phyloP scores from a whole-genome alignment of 768 basidiomycete species.

The Phylloporus arenicola region DNA sequence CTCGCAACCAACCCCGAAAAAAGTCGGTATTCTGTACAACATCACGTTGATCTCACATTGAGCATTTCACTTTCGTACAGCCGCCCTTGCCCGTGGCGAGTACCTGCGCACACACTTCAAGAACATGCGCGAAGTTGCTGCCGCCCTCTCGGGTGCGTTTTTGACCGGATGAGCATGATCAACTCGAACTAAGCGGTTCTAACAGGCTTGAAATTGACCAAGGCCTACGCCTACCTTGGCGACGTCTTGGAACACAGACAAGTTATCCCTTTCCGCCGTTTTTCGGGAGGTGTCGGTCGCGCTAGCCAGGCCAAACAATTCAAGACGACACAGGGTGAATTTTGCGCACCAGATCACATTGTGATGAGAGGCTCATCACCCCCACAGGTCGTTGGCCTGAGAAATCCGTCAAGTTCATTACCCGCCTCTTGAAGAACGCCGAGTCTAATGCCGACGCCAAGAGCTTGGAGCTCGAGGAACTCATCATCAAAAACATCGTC shows the following conservation, averaged over 20 bases:
- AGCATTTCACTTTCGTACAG: constrained; percentile 36
- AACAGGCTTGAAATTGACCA: constrained; percentile 84
- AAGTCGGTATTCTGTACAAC: constrained; percentile 48
- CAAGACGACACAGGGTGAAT: constrained; percentile 90
- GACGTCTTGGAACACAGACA: constrained; percentile 97
- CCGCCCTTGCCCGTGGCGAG: constrained; percentile 89
- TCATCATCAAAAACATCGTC: constrained; percentile 92
- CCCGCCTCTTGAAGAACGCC: constrained; percentile 94
- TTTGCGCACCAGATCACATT: not conserved
- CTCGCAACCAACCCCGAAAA: constrained; percentile 92
- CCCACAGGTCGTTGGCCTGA: constrained; percentile 96
- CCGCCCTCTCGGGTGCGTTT: constrained; percentile 79
- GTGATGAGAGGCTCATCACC: not conserved
- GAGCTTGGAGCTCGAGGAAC: constrained; percentile 88
- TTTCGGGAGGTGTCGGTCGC: constrained; percentile 91
- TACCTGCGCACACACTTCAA: constrained; percentile 99
- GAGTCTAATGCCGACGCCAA: constrained; percentile 99
- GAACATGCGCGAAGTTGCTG: constrained; percentile 99
- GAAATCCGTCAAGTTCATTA: constrained; percentile 95
- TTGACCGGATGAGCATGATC: not conserved
- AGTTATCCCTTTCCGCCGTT: constrained; percentile 93
- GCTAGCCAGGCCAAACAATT: constrained; percentile 95
- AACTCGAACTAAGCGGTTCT: constrained; percentile 1
- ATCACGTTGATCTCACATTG: constrained; percentile 8
- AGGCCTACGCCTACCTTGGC: constrained; percentile 91